Conservation (phyloP, 306 rosid genomes). For the Acmispon strigosus region DNA sequence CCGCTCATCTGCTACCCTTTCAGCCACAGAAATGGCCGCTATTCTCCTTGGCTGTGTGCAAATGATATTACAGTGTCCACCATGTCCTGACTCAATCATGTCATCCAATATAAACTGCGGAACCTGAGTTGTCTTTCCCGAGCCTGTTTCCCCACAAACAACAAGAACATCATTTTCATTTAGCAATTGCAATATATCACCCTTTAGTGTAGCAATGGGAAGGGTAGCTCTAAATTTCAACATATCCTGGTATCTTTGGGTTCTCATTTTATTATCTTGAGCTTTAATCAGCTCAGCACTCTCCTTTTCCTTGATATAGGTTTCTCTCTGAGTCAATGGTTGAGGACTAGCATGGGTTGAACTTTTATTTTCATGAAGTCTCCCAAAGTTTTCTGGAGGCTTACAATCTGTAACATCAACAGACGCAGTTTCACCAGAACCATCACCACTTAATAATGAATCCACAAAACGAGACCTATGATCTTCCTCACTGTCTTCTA, state of each 20-base stretch:
- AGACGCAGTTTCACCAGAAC: conserved; percentile 35
- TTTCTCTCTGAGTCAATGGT: conserved; percentile 35
- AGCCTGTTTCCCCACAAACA: conserved; percentile 99
- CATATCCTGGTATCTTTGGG: conserved; percentile 48
- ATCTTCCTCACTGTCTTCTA: conserved; percentile 71
- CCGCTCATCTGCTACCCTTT: conserved; percentile 96
- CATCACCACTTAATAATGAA: conserved; percentile 56
- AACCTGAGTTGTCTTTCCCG: conserved; percentile 99
- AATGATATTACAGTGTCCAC: conserved; percentile 75
- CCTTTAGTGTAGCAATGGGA: conserved; percentile 67
- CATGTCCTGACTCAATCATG: conserved; percentile 70
- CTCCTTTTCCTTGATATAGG: conserved; percentile 42
- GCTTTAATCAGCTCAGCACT: conserved; percentile 49
- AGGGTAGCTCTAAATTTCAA: conserved; percentile 72
- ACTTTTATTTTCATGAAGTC: conserved; percentile 25
- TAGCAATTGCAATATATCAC: conserved; percentile 63
- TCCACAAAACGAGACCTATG: conserved; percentile 79
- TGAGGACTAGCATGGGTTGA: conserved; percentile 32
- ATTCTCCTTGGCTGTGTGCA: conserved; percentile 99
- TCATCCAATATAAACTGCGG: conserved; percentile 94
- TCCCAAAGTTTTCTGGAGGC: conserved; percentile 28
- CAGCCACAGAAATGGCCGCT: conserved; percentile 97
- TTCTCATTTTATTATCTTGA: conserved; percentile 47
- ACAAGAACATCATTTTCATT: conserved; percentile 71
- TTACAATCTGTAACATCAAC: conserved; percentile 27